Evolutionary conservation across 345 rosid species (phyloP), one percentile per base, ranked within the genome.

Genomic region (Raphanus raphanistrum): DNA sequence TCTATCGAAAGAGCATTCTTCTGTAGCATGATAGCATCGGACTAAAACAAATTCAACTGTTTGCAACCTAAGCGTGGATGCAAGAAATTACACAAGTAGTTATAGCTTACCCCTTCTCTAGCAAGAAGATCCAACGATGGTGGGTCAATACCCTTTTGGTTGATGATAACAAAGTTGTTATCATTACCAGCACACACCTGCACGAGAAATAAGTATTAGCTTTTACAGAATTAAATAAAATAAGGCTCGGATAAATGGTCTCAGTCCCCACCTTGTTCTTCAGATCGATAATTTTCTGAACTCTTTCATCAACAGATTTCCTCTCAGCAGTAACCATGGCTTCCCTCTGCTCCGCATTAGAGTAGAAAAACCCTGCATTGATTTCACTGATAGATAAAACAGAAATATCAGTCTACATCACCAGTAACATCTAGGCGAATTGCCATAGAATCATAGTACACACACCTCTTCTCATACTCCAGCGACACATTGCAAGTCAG

Each of bases 341-440:
- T 83, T 93, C 98, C 79, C 98, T 88, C 82, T 93, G 98, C 83
- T 91, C 97, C 1, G 97, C 98, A 68, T 86, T 91, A 65, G 98
- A 93, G 88, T 93, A 93, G 90, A 93, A 93, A 87, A 93, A 93
- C 2, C 98, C 98, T 80, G 98, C 95, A 90, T 93, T 93, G 66
- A 93, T 86, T 84, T 93, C 98, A 83, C 97, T 92, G 85, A 64
- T 9, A 29, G 21, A 77, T 4, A 82, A 82, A 52, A 81, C 38
- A 43, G 21, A 59, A 1, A 71, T 59, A 59, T 72, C 45, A 72
- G 76, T 72, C 76, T 62, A 17, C 48, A 62, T 61, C 67, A 72
- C 63, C 52, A 35, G 4, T 64, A 52, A 64, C 52, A 60, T 25
- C 15, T 21, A 21, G 21, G 21, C 21, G 21, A 21, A 21, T 21